A percentile compares a stretch with the other conserved stretches of the same genome.
Evolutionary conservation across 2,329 filamentous ascomycete genomes (phyloP).

Genomic region (Ophiosphaerella narmari): DNA sequence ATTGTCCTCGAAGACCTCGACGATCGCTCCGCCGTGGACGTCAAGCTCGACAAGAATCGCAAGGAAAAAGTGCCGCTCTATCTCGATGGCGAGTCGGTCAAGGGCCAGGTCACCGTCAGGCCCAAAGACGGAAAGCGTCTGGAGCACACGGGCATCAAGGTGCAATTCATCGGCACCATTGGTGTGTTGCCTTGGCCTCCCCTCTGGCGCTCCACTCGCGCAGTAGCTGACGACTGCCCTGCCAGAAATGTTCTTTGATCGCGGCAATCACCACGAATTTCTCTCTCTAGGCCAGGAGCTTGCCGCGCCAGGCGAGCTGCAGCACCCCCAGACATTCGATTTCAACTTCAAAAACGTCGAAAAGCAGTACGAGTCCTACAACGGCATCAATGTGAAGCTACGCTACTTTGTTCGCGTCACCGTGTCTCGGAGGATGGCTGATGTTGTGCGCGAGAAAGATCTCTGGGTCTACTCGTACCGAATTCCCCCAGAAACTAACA

Average conservation of each 20-base stretch:
- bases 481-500: conserved; percentile 97
- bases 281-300: conserved; percentile 96
- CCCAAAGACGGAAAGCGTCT: conserved; percentile 98
- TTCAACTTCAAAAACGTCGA: conserved; percentile 99
- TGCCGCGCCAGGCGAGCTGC: conserved; percentile 93
- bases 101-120: conserved; percentile 90
- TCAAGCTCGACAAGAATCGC: conserved; percentile 97
- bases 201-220: not conserved
- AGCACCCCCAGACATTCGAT: conserved; percentile 97
- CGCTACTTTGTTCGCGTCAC: conserved; percentile 98
- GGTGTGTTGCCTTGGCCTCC: conserved; percentile 57
- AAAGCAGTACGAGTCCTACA: conserved; percentile 99
- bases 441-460: conserved; percentile 98
- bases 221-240: conserved; percentile 15
- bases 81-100: conserved; percentile 97
- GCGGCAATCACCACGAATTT: conserved; percentile 99
- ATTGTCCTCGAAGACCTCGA: conserved; percentile 95
- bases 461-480: conserved; percentile 99
- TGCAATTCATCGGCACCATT: conserved; percentile 99
- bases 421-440: conserved; percentile 93
- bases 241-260: conserved; percentile 98
- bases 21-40: conserved; percentile 91
- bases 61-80: conserved; percentile 96
- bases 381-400: conserved; percentile 98
- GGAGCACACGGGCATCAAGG: conserved; percentile 98